Percentiles rank a stretch among this genome's conserved stretches.
These are phyloP conservation scores for Solanum pennellii DNA, from an alignment of 257 asterid species.

Conservation along the genomic window DNA sequence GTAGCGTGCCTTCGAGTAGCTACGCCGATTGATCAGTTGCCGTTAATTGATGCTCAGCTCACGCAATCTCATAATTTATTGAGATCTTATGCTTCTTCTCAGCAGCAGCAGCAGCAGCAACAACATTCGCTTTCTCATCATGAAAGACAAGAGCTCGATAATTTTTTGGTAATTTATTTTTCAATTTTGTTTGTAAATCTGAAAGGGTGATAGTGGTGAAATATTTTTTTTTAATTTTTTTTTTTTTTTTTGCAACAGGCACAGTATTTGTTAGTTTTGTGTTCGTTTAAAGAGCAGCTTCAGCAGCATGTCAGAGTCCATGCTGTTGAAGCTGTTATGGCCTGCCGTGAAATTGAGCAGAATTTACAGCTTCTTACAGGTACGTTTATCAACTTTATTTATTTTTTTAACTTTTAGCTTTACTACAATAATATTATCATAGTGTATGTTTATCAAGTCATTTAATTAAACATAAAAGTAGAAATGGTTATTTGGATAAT, in stretches of 20 bases:
- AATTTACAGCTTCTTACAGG: slow-evolving; percentile 81
- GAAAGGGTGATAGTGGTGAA: background rate
- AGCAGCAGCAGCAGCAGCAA: background rate
- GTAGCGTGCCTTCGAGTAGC: slow-evolving; percentile 95
- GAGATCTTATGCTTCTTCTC: slow-evolving; percentile 50
- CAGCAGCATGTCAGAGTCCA: slow-evolving; percentile 98
- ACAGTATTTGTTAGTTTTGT: slow-evolving; percentile 75
- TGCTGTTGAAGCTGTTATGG: slow-evolving; percentile 98
- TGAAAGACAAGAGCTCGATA: slow-evolving; percentile 74
- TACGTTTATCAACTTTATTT: background rate
- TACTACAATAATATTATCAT: too few relatives aligned
- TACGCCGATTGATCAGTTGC: slow-evolving; percentile 93
- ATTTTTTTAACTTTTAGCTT: background rate
- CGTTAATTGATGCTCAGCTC: slow-evolving; percentile 80
- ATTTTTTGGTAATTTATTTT: slow-evolving; percentile 42
- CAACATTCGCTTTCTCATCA: slow-evolving; percentile 36
- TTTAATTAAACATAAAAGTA: background rate
- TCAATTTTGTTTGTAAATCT: background rate
- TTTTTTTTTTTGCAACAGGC: slow-evolving; percentile 28
- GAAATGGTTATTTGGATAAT: background rate
- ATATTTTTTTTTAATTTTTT: background rate
- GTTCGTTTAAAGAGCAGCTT: slow-evolving; percentile 88
- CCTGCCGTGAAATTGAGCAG: slow-evolving; percentile 95
- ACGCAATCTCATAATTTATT: slow-evolving; percentile 59
- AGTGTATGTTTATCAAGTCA: background rate